Conservation (phyloP, 73 alveolate genomes). For the Paramecium sexaurelia region DNA sequence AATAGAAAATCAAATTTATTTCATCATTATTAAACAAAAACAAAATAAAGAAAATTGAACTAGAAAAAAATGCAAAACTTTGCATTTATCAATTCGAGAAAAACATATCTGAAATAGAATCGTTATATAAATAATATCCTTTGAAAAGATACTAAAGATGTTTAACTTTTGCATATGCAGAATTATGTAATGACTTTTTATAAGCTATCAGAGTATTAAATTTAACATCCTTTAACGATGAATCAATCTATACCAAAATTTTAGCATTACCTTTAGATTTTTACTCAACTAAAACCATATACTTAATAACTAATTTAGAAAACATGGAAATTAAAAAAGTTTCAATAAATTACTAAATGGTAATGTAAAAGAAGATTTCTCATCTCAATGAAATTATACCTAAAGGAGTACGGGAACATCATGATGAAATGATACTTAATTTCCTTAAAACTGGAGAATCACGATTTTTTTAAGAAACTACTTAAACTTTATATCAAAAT, state of each 20-base stretch:
- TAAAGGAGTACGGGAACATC: background rate
- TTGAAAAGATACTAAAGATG: background rate
- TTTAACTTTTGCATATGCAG: conserved; percentile 14
- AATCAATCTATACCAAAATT: background rate
- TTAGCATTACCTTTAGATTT: background rate
- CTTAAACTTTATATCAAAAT: background rate
- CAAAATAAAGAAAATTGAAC: background rate
- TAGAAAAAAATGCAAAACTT: background rate
- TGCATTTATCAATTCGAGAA: background rate
- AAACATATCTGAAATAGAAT: background rate
- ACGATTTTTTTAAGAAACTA: background rate
- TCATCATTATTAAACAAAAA: background rate
- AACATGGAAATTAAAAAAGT: background rate
- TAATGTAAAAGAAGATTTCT: background rate
- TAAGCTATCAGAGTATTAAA: background rate
- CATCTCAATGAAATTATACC: background rate
- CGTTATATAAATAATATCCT: background rate
- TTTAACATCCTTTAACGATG: background rate
- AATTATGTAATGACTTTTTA: background rate
- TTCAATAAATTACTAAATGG: background rate
- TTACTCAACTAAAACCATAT: background rate
- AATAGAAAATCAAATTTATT: background rate
- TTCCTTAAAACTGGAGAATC: conserved; percentile 33
- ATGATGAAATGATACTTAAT: background rate
- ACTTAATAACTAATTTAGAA: background rate